Percentiles rank a stretch among this genome's conserved stretches.
Conservation (phyloP, 2,329 filamentous ascomycete species). For the Scedosporium boydii region DNA sequence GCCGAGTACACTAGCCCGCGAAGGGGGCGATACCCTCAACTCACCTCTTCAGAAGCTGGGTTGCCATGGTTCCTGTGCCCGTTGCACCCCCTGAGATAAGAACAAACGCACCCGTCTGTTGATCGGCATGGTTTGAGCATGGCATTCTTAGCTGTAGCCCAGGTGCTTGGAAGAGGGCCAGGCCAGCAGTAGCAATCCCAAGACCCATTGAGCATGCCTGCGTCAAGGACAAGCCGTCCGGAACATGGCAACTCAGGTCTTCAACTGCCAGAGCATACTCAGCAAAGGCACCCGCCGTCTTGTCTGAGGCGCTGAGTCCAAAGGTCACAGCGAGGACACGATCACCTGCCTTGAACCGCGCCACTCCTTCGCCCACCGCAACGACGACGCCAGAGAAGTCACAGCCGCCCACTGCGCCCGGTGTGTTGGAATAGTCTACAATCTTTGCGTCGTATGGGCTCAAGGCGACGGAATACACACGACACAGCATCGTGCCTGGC, state of each 20-base stretch:
- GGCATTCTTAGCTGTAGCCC: too few relatives aligned
- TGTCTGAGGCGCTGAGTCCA: not conserved
- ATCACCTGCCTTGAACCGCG: not conserved
- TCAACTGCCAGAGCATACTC: not conserved
- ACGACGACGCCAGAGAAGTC: slow-evolving; percentile 11
- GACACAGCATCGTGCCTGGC: too few relatives aligned
- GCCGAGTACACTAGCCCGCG: too few relatives aligned
- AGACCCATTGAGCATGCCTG: slow-evolving; percentile 1
- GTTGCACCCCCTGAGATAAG: too few relatives aligned
- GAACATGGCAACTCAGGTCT: slow-evolving; percentile 2
- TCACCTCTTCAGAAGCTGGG: too few relatives aligned
- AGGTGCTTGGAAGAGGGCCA: not conserved
- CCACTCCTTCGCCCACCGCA: not conserved
- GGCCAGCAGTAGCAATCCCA: not conserved
- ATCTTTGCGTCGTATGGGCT: too few relatives aligned
- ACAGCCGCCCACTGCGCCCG: slow-evolving; percentile 1
- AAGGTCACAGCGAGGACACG: not conserved
- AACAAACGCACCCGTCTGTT: too few relatives aligned
- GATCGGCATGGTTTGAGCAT: too few relatives aligned
- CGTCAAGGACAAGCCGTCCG: not conserved
- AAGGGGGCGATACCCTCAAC: not conserved
- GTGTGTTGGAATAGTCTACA: too few relatives aligned
- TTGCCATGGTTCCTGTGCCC: too few relatives aligned
- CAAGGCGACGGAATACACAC: too few relatives aligned
- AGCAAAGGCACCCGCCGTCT: slow-evolving; percentile 2